Percentiles rank a stretch among this genome's conserved stretches.
These are phyloP conservation scores for Wickerhamomyces kurtzmanii DNA, from an alignment of 805 yeast genomes.

Conservation along the genomic window DNA sequence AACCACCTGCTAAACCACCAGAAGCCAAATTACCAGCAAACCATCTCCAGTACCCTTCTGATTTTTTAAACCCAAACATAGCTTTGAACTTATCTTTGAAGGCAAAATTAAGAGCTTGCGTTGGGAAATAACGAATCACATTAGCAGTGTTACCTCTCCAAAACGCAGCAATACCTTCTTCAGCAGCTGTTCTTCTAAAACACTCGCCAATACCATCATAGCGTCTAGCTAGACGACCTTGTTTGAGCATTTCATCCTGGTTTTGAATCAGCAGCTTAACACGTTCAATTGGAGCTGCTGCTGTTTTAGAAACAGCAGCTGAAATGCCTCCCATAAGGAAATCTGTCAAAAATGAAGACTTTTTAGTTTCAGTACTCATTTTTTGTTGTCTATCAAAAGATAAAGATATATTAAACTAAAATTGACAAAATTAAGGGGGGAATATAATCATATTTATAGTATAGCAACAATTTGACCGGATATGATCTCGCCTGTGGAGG, in stretches of 20 bases:
- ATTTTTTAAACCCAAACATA: slow-evolving; percentile 90
- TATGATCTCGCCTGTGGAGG: too few relatives aligned
- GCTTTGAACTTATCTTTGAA: slow-evolving; percentile 93
- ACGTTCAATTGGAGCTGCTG: slow-evolving; percentile 93
- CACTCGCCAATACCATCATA: slow-evolving; percentile 86
- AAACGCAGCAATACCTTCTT: slow-evolving; percentile 83
- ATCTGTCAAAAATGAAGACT: slow-evolving; percentile 38
- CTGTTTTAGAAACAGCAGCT: slow-evolving; percentile 95
- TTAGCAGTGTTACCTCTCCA: slow-evolving; percentile 99
- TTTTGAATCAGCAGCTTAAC: slow-evolving; percentile 90
- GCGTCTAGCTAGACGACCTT: slow-evolving; percentile 76
- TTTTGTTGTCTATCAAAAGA: too few relatives aligned
- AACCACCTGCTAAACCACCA: slow-evolving; percentile 95
- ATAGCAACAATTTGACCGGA: too few relatives aligned
- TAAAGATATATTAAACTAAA: too few relatives aligned
- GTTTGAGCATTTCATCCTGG: slow-evolving; percentile 94
- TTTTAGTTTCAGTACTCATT: slow-evolving; percentile 3
- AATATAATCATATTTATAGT: too few relatives aligned
- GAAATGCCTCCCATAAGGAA: slow-evolving; percentile 96
- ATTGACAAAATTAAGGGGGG: too few relatives aligned
- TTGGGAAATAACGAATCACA: slow-evolving; percentile 96
- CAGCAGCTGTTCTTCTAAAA: slow-evolving; percentile 83
- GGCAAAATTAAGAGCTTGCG: slow-evolving; percentile 94
- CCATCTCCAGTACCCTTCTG: slow-evolving; percentile 81
- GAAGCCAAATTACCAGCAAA: slow-evolving; percentile 94